A percentile compares a stretch with the other conserved stretches of the same genome.
These are phyloP conservation scores for Pseudozyma tsukubaensis DNA, from an alignment of 1,284 basidiomycete species.

Conservation along the genomic window DNA sequence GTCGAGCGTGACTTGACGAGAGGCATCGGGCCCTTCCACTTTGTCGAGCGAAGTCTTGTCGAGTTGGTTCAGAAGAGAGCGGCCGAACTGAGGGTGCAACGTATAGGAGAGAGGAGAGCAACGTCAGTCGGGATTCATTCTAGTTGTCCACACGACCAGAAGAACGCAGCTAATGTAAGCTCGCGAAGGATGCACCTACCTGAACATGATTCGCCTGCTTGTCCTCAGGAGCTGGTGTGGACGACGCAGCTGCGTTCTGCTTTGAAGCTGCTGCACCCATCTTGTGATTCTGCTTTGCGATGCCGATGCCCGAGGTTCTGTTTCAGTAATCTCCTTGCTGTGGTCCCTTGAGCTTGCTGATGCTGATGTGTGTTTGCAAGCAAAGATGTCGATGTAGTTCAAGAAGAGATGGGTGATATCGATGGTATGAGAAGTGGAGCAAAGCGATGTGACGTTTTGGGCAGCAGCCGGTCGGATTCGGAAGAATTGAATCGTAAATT, in stretches of 20 bases:
- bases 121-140: background rate
- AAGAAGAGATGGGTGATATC: background rate
- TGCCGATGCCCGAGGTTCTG: too few species aligned
- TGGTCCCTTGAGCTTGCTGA: too few species aligned
- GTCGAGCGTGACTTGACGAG: slow-evolving; percentile 59
- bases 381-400: too few species aligned
- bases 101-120: background rate
- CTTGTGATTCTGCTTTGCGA: background rate
- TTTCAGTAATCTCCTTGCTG: too few species aligned
- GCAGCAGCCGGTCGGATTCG: slow-evolving; percentile 32
- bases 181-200: slow-evolving; percentile 12
- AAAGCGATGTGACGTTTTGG: slow-evolving; percentile 9
- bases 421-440: slow-evolving; percentile 5
- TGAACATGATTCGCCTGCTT: slow-evolving; percentile 47
- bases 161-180: too few species aligned
- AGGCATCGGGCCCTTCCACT: slow-evolving; percentile 41
- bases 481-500: slow-evolving; percentile 22
- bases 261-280: slow-evolving; percentile 55
- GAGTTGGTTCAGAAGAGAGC: slow-evolving; percentile 52
- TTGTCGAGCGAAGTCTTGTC: slow-evolving; percentile 47
- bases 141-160: background rate
- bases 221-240: slow-evolving; percentile 42
- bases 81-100: slow-evolving; percentile 40
- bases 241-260: slow-evolving; percentile 35
- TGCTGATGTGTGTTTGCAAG: background rate